Conservation (phyloP, 257 asterid genomes). For the Fraxinus pennsylvanica region DNA sequence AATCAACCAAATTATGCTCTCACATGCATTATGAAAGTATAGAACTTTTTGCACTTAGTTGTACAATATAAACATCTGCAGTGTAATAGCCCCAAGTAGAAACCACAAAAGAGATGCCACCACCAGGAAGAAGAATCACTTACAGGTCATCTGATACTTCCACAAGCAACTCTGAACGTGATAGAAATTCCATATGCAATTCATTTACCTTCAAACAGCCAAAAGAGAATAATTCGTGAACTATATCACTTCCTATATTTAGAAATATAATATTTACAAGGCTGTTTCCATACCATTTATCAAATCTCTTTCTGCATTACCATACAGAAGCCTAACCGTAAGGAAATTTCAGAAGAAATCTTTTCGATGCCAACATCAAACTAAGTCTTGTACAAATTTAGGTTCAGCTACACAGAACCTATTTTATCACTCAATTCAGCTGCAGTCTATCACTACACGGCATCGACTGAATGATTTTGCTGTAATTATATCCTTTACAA, state of each 20-base stretch:
- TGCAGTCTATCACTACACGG: background rate
- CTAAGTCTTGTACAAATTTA: background rate
- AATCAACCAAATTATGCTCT: slow-evolving; percentile 32
- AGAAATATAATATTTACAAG: slow-evolving; percentile 8
- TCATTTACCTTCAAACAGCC: slow-evolving; percentile 82
- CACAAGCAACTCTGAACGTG: slow-evolving; percentile 85
- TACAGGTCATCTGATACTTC: slow-evolving; percentile 94
- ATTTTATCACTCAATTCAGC: background rate
- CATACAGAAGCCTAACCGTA: background rate
- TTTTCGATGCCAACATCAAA: background rate
- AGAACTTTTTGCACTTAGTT: background rate
- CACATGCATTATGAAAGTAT: slow-evolving; percentile 38
- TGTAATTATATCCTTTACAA: background rate
- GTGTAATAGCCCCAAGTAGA: background rate
- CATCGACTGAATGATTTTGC: background rate
- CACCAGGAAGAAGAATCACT: slow-evolving; percentile 38
- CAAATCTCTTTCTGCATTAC: background rate
- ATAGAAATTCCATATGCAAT: slow-evolving; percentile 87
- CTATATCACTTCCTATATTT: background rate
- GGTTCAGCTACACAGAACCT: background rate
- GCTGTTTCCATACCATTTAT: background rate
- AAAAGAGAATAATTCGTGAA: slow-evolving; percentile 36
- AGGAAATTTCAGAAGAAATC: background rate
- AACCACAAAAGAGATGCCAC: background rate
- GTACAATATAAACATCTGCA: background rate